phyloP scores from a whole-genome alignment of 306 rosid genomes.

The Trifolium pratense region DNA sequence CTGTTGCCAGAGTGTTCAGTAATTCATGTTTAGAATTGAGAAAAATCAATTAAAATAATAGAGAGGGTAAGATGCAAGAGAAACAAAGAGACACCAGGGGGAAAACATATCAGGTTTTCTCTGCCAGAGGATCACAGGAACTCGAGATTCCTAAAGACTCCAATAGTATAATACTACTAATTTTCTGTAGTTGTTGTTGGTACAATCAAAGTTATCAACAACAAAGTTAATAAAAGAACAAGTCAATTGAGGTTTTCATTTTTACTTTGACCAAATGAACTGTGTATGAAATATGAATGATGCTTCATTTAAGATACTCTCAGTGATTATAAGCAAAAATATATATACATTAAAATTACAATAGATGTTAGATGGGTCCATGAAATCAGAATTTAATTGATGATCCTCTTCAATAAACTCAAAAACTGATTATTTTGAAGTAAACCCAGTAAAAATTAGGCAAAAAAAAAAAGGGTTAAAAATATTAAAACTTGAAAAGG shows the following conservation, averaged over 20 bases:
- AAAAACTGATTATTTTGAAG: slow-evolving; percentile 4
- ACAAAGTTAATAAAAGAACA: slow-evolving; percentile 36
- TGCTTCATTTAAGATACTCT: slow-evolving; percentile 34
- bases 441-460: slow-evolving; percentile 1
- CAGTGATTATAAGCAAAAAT: not conserved
- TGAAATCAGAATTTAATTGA: slow-evolving; percentile 22
- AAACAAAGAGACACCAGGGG: slow-evolving; percentile 3
- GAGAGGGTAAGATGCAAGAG: not conserved
- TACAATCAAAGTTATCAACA: slow-evolving; percentile 54
- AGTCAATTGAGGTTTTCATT: slow-evolving; percentile 39
- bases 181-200: slow-evolving; percentile 35
- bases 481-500: slow-evolving; percentile 11
- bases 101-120: slow-evolving; percentile 27
- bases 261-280: slow-evolving; percentile 47
- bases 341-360: too few species aligned
- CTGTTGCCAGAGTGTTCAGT: slow-evolving; percentile 14
- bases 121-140: slow-evolving; percentile 44
- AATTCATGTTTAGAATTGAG: slow-evolving; percentile 31
- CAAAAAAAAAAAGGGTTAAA: not conserved
- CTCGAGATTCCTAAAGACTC: slow-evolving; percentile 42
- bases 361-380: slow-evolving; percentile 7
- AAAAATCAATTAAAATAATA: slow-evolving; percentile 10
- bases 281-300: slow-evolving; percentile 6
- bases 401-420: not conserved
- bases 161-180: slow-evolving; percentile 38